Conservation (phyloP, 768 basidiomycete species). For the Pleurotus sapidus region DNA sequence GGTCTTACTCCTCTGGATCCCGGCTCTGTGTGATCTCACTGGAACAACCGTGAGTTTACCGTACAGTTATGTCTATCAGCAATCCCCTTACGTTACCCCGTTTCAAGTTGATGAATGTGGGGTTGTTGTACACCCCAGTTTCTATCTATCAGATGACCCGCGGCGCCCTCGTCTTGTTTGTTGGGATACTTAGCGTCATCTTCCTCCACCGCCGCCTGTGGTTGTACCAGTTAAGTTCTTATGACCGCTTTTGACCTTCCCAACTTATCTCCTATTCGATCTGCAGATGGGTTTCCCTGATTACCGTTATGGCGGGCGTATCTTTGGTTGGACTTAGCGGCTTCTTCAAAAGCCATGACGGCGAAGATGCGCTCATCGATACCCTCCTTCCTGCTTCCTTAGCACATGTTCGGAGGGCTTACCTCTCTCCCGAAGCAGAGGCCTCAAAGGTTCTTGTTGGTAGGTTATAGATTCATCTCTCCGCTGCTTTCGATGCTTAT, state of each 20-base stretch:
- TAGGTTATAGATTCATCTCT: constrained; percentile 26
- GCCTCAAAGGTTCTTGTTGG: constrained; percentile 74
- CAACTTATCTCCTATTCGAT: constrained; percentile 10
- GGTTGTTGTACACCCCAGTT: constrained; percentile 93
- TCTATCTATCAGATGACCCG: constrained; percentile 97
- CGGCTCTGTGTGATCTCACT: constrained; percentile 86
- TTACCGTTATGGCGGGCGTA: constrained; percentile 86
- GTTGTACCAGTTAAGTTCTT: constrained; percentile 71
- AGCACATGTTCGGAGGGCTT: constrained; percentile 23
- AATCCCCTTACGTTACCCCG: constrained; percentile 24
- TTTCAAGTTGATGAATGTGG: constrained; percentile 84
- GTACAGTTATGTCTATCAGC: no score
- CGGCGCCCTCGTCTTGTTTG: constrained; percentile 91
- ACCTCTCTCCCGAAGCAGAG: constrained; percentile 46
- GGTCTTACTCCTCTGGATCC: constrained; percentile 79
- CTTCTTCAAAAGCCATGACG: constrained; percentile 76
- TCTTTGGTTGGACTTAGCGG: constrained; percentile 86
- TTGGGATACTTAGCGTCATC: constrained; percentile 85
- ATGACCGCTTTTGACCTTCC: not conserved
- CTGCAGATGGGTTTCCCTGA: constrained; percentile 81
- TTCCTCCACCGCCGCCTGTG: constrained; percentile 85
- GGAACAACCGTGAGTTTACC: constrained; percentile 74
- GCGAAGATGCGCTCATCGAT: constrained; percentile 41
- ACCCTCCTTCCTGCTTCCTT: constrained; percentile 21
- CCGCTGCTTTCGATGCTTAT: constrained; percentile 16